Conservation (phyloP, 169 alveolate species). For the Ichthyophthirius multifiliis region DNA sequence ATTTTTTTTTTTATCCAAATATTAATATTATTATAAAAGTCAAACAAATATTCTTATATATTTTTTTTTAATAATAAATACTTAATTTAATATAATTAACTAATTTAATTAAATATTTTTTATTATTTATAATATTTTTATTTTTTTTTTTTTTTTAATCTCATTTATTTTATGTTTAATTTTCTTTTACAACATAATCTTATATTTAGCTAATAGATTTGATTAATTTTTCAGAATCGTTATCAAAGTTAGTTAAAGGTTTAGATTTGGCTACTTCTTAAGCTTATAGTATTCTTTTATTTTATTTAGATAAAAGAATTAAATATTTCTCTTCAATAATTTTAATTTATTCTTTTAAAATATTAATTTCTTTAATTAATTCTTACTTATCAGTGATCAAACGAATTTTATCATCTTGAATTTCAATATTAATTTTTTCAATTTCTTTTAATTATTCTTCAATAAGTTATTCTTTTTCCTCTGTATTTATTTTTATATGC, state of each 20-base stretch:
- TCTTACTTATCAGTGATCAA: background rate
- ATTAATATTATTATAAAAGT: no score
- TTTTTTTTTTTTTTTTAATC: no score
- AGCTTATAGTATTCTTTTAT: background rate
- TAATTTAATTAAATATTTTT: no score
- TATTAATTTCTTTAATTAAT: background rate
- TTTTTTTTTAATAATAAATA: no score
- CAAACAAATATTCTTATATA: no score
- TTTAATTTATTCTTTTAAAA: background rate
- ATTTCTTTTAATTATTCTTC: background rate
- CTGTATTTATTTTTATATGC: background rate
- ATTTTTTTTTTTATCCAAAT: no score
- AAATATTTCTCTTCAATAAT: slow-evolving; percentile 3
- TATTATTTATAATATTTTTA: no score
- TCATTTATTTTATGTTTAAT: no score
- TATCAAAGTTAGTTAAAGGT: background rate
- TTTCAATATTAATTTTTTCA: background rate
- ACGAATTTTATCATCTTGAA: background rate
- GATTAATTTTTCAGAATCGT: background rate
- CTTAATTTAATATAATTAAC: no score
- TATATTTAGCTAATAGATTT: background rate
- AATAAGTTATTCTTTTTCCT: background rate
- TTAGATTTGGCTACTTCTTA: background rate
- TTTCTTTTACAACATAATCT: background rate
- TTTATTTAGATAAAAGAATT: background rate